Base-by-base conservation (phyloP, 805 yeast species). In the Scheffersomyces ergatensis region DNA sequence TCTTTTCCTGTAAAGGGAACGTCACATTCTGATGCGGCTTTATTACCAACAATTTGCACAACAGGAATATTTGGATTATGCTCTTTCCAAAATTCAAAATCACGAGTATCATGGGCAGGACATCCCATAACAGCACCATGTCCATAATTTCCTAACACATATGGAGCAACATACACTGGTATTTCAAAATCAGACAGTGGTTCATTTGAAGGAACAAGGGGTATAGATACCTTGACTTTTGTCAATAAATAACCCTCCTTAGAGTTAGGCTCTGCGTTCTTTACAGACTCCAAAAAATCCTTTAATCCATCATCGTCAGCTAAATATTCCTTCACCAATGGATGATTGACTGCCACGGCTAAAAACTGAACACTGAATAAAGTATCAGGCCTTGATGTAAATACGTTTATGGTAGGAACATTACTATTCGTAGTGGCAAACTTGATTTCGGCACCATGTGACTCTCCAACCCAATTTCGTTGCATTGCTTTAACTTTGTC, bases 61-160 rank as follows among this genome's bases (percentile, higher is more conserved):
- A 75, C 58, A 2, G 72, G 66, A 2, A 54, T 40, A 0, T 57
- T 54, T 0, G 85, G 83, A 53, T 69, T 71, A 55, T 86, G 86
- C 33, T 65, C 54, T 3, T 57, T 51, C 97, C 97, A 92, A 56
- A 93, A 92, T 6, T 73, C 86, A 51, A 57, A 78, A 55, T 93
- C 99, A 45, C 98, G 74, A 34, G 70, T 67, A 60, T 93, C 98
- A 60, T 90, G 97, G 0, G 85, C 96, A 2, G 99, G 99, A 53
- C 95, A 88, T 1, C 99, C 99, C 98, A 93, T 92, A 0, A 92
- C 98, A 0, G 96, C 96, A 30, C 97, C 96, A 42, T 80, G 80
- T 0, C 97, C 97, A 56, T 92, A 92, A 3, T 76, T 66, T 3
- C 85, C 81, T 26, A 92, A 58, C 0, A 92, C 98, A 60, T 90